Base-by-base conservation (phyloP, 805 yeast genomes). In the Clavispora santaluciae region DNA sequence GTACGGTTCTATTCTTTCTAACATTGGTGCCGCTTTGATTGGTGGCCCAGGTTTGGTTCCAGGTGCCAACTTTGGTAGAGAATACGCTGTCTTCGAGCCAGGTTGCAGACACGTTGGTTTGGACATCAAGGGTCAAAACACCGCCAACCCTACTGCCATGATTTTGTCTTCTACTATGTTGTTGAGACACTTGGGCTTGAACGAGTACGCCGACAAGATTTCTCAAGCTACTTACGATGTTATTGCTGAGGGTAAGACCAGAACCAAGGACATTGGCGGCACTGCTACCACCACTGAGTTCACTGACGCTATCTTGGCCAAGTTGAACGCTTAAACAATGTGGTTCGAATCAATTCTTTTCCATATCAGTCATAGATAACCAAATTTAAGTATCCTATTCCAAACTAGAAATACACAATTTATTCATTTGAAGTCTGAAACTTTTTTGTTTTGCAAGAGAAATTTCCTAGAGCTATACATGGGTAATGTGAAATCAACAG, bases 71-170 rank as follows among this genome's bases (percentile, higher is more conserved):
- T 90, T 86, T 54, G 99, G 99, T 70, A 84, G 95, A 70, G 97
- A 91, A 59, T 83, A 84, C 67, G 98, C 98, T 42, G 95, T 91
- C 48, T 91, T 93, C 69, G 99, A 91, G 77, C 98, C 99, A 59
- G 99, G 98, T 72, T 90, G 97, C 74, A 86, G 99, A 79, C 98
- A 90, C 75, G 98, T 90, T 60, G 98, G 98, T 70, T 77, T 91
- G 57, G 97, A 91, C 70, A 86, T 93, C 66, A 78, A 86, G 76
- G 97, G 95, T 63, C 79, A 86, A 70, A 86, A 88, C 76, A 77
- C 87, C 50, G 98, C 98, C 51, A 91, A 91, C 81, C 99, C 99
- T 65, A 87, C 97, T 48, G 98, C 96, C 55, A 85, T 91, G 91
- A 85, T 91, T 59, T 76, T 93, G 60, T 87, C 96, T 45, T 79